Base-by-base conservation (phyloP, 352 stramenopile species). In the Globisporangium alternatum region DNA sequence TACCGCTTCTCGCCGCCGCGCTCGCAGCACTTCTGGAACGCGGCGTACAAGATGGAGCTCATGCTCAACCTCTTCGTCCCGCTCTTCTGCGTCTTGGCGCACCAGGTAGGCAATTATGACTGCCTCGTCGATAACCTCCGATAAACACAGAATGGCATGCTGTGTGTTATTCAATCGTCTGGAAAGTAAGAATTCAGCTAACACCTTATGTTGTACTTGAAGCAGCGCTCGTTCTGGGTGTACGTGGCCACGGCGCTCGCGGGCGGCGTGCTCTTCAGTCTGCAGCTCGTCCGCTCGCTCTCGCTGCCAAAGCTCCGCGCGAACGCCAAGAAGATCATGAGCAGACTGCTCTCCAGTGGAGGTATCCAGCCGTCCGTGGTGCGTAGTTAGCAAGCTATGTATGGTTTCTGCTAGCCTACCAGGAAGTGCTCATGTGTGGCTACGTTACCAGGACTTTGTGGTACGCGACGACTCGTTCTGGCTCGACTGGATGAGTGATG, bases 401-500 rank as follows among this genome's bases (percentile, higher is more conserved):
- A 21, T 39, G 19, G 33, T 33, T 35, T 35, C 60, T 7, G 3
- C 2, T 2, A 33, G 25, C 5, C 22, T 35, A 1, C 2, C 25
- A 43, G 48, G 62, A 48, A 19, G 47, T 17, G 17, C 12, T 22
- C 60, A 28, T 5, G 21, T 58, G 30, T 39, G 22, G 28, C 12
- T 25, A 43, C 25, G 5, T 56, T 1, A 63, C 7, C 12, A 95
- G 86, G 83, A 93, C 45, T 91, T 95, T 73, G 69, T 90, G 25
- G 80, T 93, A 9, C 81, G 81, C 21, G 80, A 92, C 58, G 79
- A 91, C 41, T 80, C 83, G 0, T 90, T 95, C 59, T 95, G 86
- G 86, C 69, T 95, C 10, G 86, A 95, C 65, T 95, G 86, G 86
- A 93, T 95, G 83, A 89, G 82, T 43, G 84, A 93, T 31, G 86